These are phyloP conservation scores for Durio zibethinus DNA, from an alignment of 345 rosid genomes.

Conservation along the genomic window DNA sequence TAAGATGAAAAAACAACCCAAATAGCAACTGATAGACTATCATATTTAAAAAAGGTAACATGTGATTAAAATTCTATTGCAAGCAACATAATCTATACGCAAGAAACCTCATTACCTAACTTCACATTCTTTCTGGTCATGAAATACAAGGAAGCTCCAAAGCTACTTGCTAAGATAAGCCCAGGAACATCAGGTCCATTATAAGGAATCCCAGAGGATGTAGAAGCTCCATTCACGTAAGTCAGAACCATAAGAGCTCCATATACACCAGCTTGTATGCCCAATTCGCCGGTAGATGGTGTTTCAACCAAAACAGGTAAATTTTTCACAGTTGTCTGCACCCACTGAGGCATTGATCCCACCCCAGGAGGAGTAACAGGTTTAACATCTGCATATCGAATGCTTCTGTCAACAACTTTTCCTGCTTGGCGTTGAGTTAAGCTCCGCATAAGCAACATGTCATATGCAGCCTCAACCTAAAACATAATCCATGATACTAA, in stretches of 20 bases:
- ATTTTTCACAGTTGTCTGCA: conserved; percentile 56
- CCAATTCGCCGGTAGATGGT: conserved; percentile 69
- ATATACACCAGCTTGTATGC: conserved; percentile 85
- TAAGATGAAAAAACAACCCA: background rate
- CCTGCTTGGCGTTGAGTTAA: conserved; percentile 87
- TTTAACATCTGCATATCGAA: conserved; percentile 94
- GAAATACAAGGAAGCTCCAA: conserved; percentile 93
- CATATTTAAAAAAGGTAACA: background rate
- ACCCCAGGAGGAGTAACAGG: conserved; percentile 42
- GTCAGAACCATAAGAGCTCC: conserved; percentile 86
- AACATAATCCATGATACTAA: conserved; percentile 14
- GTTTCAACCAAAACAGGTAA: conserved; percentile 57
- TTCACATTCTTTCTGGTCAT: conserved; percentile 77
- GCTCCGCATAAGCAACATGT: conserved; percentile 95
- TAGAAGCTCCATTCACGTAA: conserved; percentile 69
- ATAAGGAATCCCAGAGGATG: conserved; percentile 42
- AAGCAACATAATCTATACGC: background rate
- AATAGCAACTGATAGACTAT: background rate
- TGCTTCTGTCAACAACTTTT: conserved; percentile 65
- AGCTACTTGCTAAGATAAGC: conserved; percentile 67
- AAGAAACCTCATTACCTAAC: conserved; percentile 51
- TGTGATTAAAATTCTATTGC: background rate
- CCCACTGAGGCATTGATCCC: conserved; percentile 70
- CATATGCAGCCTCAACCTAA: conserved; percentile 95
- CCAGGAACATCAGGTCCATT: conserved; percentile 87